Conservation (phyloP, 1,139 yeast genomes). For the Yamadazyma dendronema region DNA sequence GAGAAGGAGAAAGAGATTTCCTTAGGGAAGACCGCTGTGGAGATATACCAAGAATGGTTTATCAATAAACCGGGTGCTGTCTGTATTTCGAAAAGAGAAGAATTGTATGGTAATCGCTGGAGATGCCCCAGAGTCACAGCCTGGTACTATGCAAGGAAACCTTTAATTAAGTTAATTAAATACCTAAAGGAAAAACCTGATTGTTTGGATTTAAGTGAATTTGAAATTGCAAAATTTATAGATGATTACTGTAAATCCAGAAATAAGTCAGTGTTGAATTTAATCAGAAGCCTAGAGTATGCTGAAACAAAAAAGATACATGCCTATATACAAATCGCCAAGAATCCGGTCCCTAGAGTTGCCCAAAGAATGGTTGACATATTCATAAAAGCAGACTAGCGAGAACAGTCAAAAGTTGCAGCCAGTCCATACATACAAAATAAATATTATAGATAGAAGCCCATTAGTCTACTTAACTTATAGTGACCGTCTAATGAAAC, state of each 20-base stretch:
- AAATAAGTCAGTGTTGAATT: no score
- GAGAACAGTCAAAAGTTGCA: no score
- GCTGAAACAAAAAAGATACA: no score
- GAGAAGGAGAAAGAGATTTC: not conserved
- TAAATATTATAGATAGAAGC: not conserved
- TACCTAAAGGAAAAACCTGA: not conserved
- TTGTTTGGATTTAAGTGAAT: not conserved
- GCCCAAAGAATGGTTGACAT: no score
- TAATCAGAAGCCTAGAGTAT: no score
- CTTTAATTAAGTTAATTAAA: not conserved
- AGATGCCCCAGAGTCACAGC: not conserved
- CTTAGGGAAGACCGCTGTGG: not conserved
- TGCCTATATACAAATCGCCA: no score
- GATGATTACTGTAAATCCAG: not conserved
- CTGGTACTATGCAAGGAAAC: not conserved
- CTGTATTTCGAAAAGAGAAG: not conserved
- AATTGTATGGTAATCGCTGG: not conserved
- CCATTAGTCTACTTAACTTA: no score
- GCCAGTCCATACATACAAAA: no score
- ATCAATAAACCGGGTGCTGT: not conserved
- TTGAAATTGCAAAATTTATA: not conserved
- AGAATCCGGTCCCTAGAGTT: no score
- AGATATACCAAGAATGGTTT: not conserved
- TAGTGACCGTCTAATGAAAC: no score
- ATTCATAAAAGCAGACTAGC: no score